Evolutionary conservation across 495 filamentous ascomycete species (phyloP).

Genomic region (Aspergillus campestris): DNA sequence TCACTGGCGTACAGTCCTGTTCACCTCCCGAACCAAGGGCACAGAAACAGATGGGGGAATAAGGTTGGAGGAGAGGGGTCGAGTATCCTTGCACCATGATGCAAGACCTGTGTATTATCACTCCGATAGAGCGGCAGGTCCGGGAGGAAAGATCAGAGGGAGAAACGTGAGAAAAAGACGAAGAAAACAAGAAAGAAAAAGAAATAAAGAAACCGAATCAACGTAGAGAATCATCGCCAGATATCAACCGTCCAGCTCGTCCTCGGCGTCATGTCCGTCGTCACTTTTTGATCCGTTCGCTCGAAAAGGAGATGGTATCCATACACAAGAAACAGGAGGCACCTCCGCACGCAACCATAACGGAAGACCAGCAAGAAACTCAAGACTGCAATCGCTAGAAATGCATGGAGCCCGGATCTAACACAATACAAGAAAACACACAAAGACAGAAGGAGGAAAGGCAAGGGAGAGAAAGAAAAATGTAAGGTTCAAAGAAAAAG

Average conservation of each 20-base stretch:
- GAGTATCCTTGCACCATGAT: too few species aligned
- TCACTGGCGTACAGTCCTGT: too few species aligned
- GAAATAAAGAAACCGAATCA: conserved; percentile 4
- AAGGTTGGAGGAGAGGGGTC: too few species aligned
- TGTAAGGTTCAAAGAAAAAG: conserved; percentile 3
- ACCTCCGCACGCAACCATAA: conserved; percentile 15
- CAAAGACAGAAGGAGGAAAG: not conserved
- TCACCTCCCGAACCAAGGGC: too few species aligned
- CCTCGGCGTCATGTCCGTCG: not conserved
- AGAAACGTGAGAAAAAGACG: not conserved
- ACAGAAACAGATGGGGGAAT: too few species aligned
- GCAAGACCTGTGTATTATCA: too few species aligned
- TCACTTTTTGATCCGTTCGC: too few species aligned
- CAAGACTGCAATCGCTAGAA: conserved; percentile 21
- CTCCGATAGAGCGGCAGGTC: too few species aligned
- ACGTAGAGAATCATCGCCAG: not conserved
- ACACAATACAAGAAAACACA: conserved; percentile 1
- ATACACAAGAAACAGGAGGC: conserved; percentile 9
- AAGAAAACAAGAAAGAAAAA: conserved; percentile 1
- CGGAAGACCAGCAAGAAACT: conserved; percentile 6
- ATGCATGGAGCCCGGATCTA: conserved; percentile 32
- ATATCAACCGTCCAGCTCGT: not conserved
- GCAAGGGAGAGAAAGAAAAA: not conserved
- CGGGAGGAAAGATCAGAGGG: not conserved
- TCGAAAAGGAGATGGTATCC: conserved; percentile 5